Evolutionary conservation across 306 rosid species (phyloP), one percentile per base, ranked within the genome.

Genomic region (Sesbania bispinosa): DNA sequence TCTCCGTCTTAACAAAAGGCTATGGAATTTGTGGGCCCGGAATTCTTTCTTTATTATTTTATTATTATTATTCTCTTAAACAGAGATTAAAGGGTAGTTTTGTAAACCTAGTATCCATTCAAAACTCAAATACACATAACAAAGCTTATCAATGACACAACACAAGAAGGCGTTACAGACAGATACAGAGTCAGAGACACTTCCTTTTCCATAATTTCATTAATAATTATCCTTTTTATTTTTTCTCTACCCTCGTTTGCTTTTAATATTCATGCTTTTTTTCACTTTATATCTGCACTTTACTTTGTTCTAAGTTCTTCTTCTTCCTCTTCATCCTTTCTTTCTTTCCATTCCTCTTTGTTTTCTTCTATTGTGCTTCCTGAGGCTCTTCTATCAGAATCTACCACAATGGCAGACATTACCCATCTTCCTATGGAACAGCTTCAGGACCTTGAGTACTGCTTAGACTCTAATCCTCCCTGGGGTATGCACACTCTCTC

Each of bases 391-490:
- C 51, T 62, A 36, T 77, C 57, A 55, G 55, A 78, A 71, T 33
- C 87, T 83, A 79, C 83, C 24, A 11, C 92, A 84, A 94, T 94
- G 98, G 92, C 97, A 3, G 97, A 94, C 87, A 90, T 90, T 69
- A 90, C 87, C 65, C 98, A 94, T 84, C 83, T 65, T 18, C 98
- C 98, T 75, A 94, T 94, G 98, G 98, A 94, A 76, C 98, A 94
- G 69, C 96, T 94, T 58, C 97, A 94, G 76, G 98, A 94, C 91
- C 98, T 94, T 62, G 97, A 94, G 71, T 94, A 88, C 75, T 94
- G 98, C 81, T 84, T 94, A 81, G 98, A 94, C 91, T 94, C 98
- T 43, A 94, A 94, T 75, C 98, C 98, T 61, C 89, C 98, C 2
- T 94, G 97, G 98, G 91, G 98, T 94, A 87, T 9, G n/a, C 14